Evolutionary conservation across 352 stramenopile genomes (phyloP).

Genomic region (Phytophthora europaea): DNA sequence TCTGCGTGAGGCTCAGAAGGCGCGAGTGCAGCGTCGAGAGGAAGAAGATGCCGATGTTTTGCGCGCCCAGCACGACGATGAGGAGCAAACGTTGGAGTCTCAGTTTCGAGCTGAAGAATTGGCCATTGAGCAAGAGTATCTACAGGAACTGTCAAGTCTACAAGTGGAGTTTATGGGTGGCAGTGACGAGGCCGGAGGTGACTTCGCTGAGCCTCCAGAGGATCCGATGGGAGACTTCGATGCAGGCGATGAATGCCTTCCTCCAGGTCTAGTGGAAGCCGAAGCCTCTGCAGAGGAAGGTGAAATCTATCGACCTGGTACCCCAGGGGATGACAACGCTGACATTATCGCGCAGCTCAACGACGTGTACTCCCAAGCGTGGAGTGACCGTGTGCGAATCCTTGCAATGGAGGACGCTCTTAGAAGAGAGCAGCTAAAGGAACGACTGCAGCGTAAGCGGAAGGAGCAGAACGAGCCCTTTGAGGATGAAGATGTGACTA

Average conservation of each 20-base stretch:
- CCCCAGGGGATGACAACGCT: conserved; percentile 26
- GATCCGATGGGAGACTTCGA: conserved; percentile 15
- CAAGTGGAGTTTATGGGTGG: conserved; percentile 58
- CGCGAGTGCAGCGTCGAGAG: conserved; percentile 33
- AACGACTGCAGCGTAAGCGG: conserved; percentile 35
- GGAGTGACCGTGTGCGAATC: conserved; percentile 34
- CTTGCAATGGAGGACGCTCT: conserved; percentile 42
- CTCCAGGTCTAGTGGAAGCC: not conserved
- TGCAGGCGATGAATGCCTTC: conserved; percentile 9
- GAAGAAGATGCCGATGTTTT: conserved; percentile 34
- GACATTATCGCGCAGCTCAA: conserved; percentile 54
- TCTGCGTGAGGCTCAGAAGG: conserved; percentile 37
- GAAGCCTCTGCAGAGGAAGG: not conserved
- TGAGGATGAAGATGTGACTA: not conserved
- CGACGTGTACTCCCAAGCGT: conserved; percentile 41
- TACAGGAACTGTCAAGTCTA: conserved; percentile 53
- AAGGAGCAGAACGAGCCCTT: not conserved
- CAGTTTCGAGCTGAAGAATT: conserved; percentile 59
- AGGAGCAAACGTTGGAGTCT: conserved; percentile 45
- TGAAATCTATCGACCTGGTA: not conserved
- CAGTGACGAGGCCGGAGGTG: conserved; percentile 29
- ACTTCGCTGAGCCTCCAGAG: conserved; percentile 36
- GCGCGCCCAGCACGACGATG: conserved; percentile 36
- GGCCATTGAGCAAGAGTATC: conserved; percentile 67
- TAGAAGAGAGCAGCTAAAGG: conserved; percentile 43